Evolutionary conservation across 352 stramenopile species (phyloP).

Genomic region (Globisporangium lucens): DNA sequence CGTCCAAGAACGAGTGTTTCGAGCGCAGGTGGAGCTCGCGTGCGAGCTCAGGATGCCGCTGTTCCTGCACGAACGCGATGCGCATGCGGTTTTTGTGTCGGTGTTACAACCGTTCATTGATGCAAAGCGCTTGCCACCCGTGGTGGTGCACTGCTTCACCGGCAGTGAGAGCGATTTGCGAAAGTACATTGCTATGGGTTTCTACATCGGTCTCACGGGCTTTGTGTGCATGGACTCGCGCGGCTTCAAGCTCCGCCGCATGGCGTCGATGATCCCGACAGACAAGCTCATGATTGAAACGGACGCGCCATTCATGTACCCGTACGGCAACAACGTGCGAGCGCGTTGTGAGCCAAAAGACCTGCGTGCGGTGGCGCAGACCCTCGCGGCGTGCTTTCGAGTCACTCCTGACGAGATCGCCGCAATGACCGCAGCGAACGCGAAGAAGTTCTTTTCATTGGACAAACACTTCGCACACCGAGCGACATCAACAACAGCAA

Average conservation of each 20-base stretch:
- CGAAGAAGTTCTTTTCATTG: slow-evolving; percentile 47
- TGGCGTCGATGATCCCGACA: slow-evolving; percentile 41
- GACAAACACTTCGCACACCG: slow-evolving; percentile 17
- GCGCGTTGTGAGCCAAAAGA: slow-evolving; percentile 68
- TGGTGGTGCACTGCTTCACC: slow-evolving; percentile 79
- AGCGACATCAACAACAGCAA: background rate
- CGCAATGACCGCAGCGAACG: slow-evolving; percentile 43
- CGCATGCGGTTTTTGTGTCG: slow-evolving; percentile 46
- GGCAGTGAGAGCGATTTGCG: slow-evolving; percentile 45
- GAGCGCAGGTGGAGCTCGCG: slow-evolving; percentile 86
- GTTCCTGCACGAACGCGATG: slow-evolving; percentile 91
- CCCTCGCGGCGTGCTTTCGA: slow-evolving; percentile 46
- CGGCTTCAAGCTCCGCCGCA: slow-evolving; percentile 39
- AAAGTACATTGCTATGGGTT: slow-evolving; percentile 57
- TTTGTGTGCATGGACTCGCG: slow-evolving; percentile 65
- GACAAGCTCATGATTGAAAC: slow-evolving; percentile 72
- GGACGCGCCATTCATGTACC: slow-evolving; percentile 77
- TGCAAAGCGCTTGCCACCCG: slow-evolving; percentile 32
- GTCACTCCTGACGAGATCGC: slow-evolving; percentile 39
- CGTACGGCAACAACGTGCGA: slow-evolving; percentile 36
- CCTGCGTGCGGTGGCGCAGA: slow-evolving; percentile 52
- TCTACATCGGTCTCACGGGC: slow-evolving; percentile 74
- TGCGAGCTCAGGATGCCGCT: slow-evolving; percentile 84
- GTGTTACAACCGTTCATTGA: slow-evolving; percentile 37
- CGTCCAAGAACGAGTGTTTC: slow-evolving; percentile 85